Conservation (phyloP, 495 filamentous ascomycete species). For the Letharia columbiana region DNA sequence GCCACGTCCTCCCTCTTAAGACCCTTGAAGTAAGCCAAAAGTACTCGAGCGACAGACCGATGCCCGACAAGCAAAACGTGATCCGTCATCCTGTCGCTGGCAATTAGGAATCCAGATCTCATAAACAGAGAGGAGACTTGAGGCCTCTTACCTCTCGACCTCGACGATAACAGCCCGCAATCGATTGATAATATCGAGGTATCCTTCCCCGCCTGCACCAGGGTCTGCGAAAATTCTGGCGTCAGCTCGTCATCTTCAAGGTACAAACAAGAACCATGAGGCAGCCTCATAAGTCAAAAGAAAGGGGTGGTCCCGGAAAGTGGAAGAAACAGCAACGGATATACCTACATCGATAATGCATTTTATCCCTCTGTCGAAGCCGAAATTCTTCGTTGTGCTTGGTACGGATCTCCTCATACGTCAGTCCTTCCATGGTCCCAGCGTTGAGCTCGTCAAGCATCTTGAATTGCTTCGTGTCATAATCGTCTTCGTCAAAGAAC, state of each 20-base stretch:
- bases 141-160: slow-evolving; percentile 6
- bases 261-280: background rate
- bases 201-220: slow-evolving; percentile 89
- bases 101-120: too few species aligned
- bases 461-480: slow-evolving; percentile 93
- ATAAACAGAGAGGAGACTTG: too few species aligned
- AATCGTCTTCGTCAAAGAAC: slow-evolving; percentile 93
- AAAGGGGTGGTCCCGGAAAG: slow-evolving; percentile 56
- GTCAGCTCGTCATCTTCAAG: background rate
- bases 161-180: slow-evolving; percentile 93
- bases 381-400: slow-evolving; percentile 69
- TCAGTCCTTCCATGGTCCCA: slow-evolving; percentile 86
- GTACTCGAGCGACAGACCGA: slow-evolving; percentile 78
- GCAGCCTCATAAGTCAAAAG: background rate
- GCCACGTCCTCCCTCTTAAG: slow-evolving; percentile 83
- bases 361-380: slow-evolving; percentile 68
- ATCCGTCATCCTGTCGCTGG: slow-evolving; percentile 78
- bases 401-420: slow-evolving; percentile 77
- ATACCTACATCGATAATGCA: slow-evolving; percentile 38
- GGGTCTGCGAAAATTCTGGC: slow-evolving; percentile 43
- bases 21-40: slow-evolving; percentile 93
- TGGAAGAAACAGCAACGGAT: background rate
- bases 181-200: slow-evolving; percentile 93
- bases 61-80: slow-evolving; percentile 87
- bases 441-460: slow-evolving; percentile 97